Percentiles rank a stretch among this genome's conserved stretches.
Evolutionary conservation across 2,329 filamentous ascomycete species (phyloP).

Genomic region (Alternaria incomplexa): DNA sequence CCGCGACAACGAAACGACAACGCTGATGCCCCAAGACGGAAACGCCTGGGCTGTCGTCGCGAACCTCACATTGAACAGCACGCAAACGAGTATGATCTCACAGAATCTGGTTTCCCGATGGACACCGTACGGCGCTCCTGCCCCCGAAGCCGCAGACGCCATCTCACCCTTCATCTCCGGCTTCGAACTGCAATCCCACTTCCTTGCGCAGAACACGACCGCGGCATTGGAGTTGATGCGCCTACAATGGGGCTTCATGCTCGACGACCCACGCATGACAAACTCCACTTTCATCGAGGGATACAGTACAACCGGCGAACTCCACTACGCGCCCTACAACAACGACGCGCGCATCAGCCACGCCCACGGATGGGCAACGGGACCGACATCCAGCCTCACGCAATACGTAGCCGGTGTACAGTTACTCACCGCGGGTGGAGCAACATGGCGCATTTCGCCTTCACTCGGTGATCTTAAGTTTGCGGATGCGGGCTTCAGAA

Average conservation of each 20-base stretch:
- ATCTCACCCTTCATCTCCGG: conserved; percentile 57
- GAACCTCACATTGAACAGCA: conserved; percentile 42
- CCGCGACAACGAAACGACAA: conserved; percentile 60
- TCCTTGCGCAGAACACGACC: conserved; percentile 48
- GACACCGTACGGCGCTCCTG: conserved; percentile 55
- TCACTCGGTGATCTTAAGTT: conserved; percentile 44
- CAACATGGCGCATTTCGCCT: conserved; percentile 48
- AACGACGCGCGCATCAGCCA: conserved; percentile 58
- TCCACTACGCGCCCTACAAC: conserved; percentile 58
- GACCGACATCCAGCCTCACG: conserved; percentile 54
- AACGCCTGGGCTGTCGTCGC: conserved; percentile 52
- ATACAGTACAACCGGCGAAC: conserved; percentile 53
- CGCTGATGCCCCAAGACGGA: conserved; percentile 57
- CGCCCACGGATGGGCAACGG: conserved; percentile 60
- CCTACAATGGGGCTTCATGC: conserved; percentile 62
- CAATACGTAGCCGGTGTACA: conserved; percentile 52
- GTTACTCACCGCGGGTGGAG: conserved; percentile 45
- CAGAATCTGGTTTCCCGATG: conserved; percentile 44
- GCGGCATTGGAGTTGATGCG: conserved; percentile 54
- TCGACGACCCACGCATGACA: conserved; percentile 61
- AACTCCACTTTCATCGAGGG: conserved; percentile 61
- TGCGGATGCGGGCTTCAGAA: conserved; percentile 49
- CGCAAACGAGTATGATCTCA: conserved; percentile 42
- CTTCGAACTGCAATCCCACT: conserved; percentile 56
- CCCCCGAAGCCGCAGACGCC: conserved; percentile 54